Evolutionary conservation across 75 land plant species (phyloP), one percentile per base, ranked within the genome.

Genomic region (Pseudotsuga menziesii): DNA sequence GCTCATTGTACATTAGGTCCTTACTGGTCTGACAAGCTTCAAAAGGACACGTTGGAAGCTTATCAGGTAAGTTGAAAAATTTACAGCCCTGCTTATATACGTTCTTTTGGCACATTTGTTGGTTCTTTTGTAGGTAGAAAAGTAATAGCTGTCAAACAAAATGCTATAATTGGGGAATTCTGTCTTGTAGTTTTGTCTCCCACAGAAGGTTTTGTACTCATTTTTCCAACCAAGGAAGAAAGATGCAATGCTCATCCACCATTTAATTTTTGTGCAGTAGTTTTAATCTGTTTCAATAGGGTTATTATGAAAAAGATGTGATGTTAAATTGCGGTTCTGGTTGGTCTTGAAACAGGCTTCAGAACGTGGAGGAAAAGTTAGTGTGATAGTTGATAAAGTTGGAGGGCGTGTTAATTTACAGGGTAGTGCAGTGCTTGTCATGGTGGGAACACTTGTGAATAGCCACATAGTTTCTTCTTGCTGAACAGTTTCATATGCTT

Each of bases 1-100:
- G 88, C 85, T 69, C 88, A 86, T 58, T 86, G 88, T 72, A 70
- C 88, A 36, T 76, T 86, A 72, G 88, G 85, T 5, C 88, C 88
- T 44, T 86, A 81, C 70, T 86, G 88, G 88, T 82, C 88, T 57
- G 60, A 80, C 9, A 83, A 80, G 57, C 79, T 86, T 27, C 77
- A 62, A 29, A 86, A 86, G 61, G 62, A 69, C 54, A 77, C 59
- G 20, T 57, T 86, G 74, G 67, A 83, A 73, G 88, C 81, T 29
- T 86, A 61, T 67, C 88, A 86, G 56, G 87, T 82, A 67, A 77
- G 74, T 36, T 41, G 23, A 36, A 27, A 44, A 55, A 58, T 64
- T 56, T 64, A 64, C 23, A 64, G 13, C 26, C 67, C 67, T 26
- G 27, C 0, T 29, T 20, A 64, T 6, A 6, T 62, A 62, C 9